These are phyloP conservation scores for Kwoniella bestiolae DNA, from an alignment of 768 basidiomycete species.

Conservation along the genomic window DNA sequence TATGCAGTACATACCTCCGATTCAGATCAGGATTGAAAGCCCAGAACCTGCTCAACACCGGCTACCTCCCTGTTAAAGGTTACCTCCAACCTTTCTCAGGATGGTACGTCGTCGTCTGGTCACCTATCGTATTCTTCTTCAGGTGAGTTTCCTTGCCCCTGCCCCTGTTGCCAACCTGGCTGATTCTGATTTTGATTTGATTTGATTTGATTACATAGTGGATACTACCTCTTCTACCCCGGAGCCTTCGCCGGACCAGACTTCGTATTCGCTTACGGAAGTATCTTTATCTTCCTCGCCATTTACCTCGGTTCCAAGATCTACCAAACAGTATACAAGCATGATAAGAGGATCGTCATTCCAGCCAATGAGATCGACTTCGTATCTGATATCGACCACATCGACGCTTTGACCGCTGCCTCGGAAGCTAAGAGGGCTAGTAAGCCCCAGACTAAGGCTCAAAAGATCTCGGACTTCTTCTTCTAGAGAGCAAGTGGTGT, in stretches of 20 bases:
- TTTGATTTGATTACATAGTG: constrained; percentile 4
- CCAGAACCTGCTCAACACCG: constrained; percentile 32
- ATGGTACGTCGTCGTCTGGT: constrained; percentile 24
- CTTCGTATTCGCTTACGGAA: constrained; percentile 37
- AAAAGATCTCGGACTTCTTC: constrained; percentile 32
- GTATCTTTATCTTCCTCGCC: constrained; percentile 33
- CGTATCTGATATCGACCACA: constrained; percentile 24
- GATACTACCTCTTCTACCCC: constrained; percentile 35
- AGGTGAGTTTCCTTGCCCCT: constrained; percentile 15
- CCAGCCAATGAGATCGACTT: constrained; percentile 29
- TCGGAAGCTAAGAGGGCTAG: constrained; percentile 22
- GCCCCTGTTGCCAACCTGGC: too few species aligned
- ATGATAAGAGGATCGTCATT: neutral
- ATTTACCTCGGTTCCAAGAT: constrained; percentile 25
- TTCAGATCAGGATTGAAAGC: constrained; percentile 41
- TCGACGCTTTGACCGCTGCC: constrained; percentile 27
- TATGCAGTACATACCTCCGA: constrained; percentile 37
- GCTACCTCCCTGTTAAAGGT: constrained; percentile 17
- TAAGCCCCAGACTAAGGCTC: constrained; percentile 19
- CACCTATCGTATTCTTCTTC: constrained; percentile 35
- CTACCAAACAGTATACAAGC: constrained; percentile 8
- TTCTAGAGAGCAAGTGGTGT: constrained; percentile 23
- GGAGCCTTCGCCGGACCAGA: constrained; percentile 22
- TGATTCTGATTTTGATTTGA: too few species aligned
- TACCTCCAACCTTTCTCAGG: constrained; percentile 32